Base-by-base conservation (phyloP, 2,329 filamentous ascomycete genomes). In the Pseudodiploospora longispora region DNA sequence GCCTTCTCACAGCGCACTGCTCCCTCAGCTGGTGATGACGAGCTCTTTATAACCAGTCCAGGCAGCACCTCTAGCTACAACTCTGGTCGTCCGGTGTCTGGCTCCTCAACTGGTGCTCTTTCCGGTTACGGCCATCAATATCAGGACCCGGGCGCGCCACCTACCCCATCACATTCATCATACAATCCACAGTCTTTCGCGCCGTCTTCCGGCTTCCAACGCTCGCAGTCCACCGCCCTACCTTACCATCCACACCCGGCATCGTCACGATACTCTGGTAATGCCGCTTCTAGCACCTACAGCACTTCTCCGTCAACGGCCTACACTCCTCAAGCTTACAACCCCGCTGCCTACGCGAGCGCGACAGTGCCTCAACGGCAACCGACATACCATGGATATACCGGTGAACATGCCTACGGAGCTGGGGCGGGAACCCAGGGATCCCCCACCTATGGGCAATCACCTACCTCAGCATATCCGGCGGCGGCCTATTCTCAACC, bases 171-270 rank as follows among this genome's bases (percentile, higher is more conserved):
- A 28, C 67, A 70, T 40, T 55, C 70, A 27, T 62, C 76, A 36
- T 91, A 90, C 64, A 91, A 90, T 57, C 85, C 87, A 2, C 76
- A 84, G 59, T 69, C 73, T 33, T 91, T 79, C 59, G 68, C 66
- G 46, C 61, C 55, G 46, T 50, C 59, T 4, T 52, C 55, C 40
- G 47, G 46, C 41, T 64, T 60, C 41, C 54, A 55, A 44, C 69
- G 75, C 43, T 70, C 75, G 31, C 74, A 75, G 47, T 76, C 76
- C 27, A 69, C 69, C n/a, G 65, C 66, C 36, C 53, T 75, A 29
- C 71, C 74, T 8, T 74, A 75, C 50, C 72, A 70, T 45, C 70
- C 68, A 48, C 68, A 66, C 49, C 64, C 65, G 10, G 27, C 37
- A 28, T 50, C 59, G 8, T 52, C 61, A 38, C 65, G 67, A 52